Base-by-base conservation (phyloP, 257 asterid genomes). In the Eucommia ulmoides region DNA sequence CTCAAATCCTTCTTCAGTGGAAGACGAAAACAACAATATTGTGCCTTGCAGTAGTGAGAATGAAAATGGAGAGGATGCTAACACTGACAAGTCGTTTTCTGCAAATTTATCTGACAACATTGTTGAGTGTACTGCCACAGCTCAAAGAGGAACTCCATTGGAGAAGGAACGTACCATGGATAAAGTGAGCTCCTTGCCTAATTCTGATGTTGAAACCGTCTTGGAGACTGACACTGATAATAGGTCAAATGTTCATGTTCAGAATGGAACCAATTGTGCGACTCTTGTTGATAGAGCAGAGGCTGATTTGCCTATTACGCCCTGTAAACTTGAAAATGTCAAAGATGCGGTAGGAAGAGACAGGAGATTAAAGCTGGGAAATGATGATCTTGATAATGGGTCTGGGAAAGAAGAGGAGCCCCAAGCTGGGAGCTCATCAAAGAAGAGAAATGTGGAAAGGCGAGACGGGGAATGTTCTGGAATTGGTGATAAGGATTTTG, bases 1-100 rank as follows among this genome's bases (percentile, higher is more conserved):
- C 60, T 89, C 96, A 7, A 85, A 84, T 74, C 95, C 91, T 56
- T 84, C 95, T 20, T 79, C 95, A 0, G 74, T 84, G 25, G 97
- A 88, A 65, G 95, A 88, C 24, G 95, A 81, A 68, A 81, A 80
- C 51, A 77, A 70, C 35, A 72, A 80, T 49, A 63, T 22, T 46
- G 9, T 65, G 61, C 81, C 82, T 21, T 59, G 74, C 73, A 65
- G 73, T 63, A 71, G 56, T 4, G 78, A 57, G 58, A 72, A 62
- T 19, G 75, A 70, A 38, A 66, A 72, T 51, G 57, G 75, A 63
- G 65, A 67, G 33, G 78, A 73, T 17, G 69, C 51, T 53, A 68
- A 64, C 22, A 53, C 58, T 24, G 70, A 58, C 52, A 78, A 74
- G 62, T 38, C 45, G 25, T 54, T 69, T 20, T 55, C 84, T 35